These are phyloP conservation scores for Clathrospora elynae DNA, from an alignment of 2,329 filamentous ascomycete genomes.

Conservation along the genomic window DNA sequence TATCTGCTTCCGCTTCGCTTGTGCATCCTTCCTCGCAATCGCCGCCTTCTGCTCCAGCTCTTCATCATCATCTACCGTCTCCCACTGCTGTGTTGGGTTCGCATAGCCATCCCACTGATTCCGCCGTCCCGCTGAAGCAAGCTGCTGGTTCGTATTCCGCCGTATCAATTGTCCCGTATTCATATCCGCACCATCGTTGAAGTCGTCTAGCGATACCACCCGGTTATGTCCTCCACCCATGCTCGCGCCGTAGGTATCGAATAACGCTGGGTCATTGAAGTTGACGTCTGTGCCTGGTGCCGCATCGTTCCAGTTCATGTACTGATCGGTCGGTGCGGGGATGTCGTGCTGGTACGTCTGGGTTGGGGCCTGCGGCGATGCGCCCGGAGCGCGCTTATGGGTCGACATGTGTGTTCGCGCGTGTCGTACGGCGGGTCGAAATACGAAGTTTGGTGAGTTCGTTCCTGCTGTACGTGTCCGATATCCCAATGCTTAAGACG, in stretches of 20 bases:
- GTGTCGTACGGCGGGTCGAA: background rate
- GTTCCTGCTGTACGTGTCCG: conserved; percentile 12
- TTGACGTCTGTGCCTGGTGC: conserved; percentile 31
- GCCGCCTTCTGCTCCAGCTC: conserved; percentile 79
- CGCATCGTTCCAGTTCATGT: conserved; percentile 45
- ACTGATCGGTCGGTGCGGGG: conserved; percentile 45
- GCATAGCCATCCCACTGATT: conserved; percentile 50
- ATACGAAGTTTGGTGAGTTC: background rate
- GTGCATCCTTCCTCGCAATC: conserved; percentile 83
- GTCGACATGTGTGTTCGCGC: conserved; percentile 34
- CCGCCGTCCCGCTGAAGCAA: conserved; percentile 46
- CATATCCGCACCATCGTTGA: conserved; percentile 32
- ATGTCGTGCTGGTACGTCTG: conserved; percentile 54
- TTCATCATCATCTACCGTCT: conserved; percentile 70
- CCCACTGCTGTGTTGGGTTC: conserved; percentile 53
- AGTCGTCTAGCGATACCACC: conserved; percentile 41
- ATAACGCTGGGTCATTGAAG: conserved; percentile 47
- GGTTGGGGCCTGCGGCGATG: conserved; percentile 66
- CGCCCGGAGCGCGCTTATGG: conserved; percentile 75
- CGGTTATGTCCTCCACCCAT: conserved; percentile 32
- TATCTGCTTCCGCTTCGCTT: conserved; percentile 91
- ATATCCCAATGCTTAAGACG: background rate
- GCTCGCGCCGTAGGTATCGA: conserved; percentile 37
- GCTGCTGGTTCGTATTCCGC: conserved; percentile 54
- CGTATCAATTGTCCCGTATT: conserved; percentile 53